Conservation (phyloP, 805 yeast genomes). For the Saturnispora dispora region DNA sequence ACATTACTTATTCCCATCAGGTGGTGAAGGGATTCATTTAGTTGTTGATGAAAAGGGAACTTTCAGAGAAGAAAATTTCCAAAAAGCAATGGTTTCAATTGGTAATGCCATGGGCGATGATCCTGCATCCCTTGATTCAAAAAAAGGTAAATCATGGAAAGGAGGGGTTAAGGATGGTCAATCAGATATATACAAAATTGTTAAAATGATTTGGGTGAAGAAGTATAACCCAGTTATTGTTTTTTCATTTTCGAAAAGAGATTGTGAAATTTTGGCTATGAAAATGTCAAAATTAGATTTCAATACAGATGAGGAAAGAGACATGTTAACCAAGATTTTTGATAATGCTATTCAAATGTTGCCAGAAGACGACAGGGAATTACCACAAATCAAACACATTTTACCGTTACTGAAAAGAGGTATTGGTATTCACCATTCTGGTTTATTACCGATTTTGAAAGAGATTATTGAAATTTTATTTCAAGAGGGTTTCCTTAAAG, state of each 20-base stretch:
- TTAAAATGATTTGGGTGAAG: conserved; percentile 95
- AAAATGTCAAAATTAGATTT: conserved; percentile 95
- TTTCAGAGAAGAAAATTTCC: conserved; percentile 95
- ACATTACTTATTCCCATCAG: conserved; percentile 96
- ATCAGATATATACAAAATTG: conserved; percentile 91
- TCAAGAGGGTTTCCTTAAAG: conserved; percentile 94
- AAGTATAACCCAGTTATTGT: conserved; percentile 97
- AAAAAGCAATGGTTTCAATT: conserved; percentile 94
- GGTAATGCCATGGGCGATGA: conserved; percentile 79
- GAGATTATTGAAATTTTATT: conserved; percentile 93
- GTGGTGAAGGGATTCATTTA: conserved; percentile 94
- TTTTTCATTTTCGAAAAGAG: conserved; percentile 94
- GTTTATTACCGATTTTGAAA: conserved; percentile 81
- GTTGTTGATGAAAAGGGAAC: conserved; percentile 97
- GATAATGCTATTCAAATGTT: conserved; percentile 80
- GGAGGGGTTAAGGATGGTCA: conserved; percentile 62
- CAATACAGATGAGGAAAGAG: conserved; percentile 89
- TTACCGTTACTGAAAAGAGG: conserved; percentile 87
- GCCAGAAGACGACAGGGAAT: conserved; percentile 83
- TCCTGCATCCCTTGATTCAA: conserved; percentile 48
- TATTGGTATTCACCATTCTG: conserved; percentile 96
- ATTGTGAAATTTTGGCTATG: conserved; percentile 88
- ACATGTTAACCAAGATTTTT: conserved; percentile 81
- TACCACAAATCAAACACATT: conserved; percentile 91
- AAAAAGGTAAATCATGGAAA: conserved; percentile 69